Percentiles rank a stretch among this genome's conserved stretches.
phyloP scores from a whole-genome alignment of 2,329 filamentous ascomycete genomes.

The Samsoniella hepiali region DNA sequence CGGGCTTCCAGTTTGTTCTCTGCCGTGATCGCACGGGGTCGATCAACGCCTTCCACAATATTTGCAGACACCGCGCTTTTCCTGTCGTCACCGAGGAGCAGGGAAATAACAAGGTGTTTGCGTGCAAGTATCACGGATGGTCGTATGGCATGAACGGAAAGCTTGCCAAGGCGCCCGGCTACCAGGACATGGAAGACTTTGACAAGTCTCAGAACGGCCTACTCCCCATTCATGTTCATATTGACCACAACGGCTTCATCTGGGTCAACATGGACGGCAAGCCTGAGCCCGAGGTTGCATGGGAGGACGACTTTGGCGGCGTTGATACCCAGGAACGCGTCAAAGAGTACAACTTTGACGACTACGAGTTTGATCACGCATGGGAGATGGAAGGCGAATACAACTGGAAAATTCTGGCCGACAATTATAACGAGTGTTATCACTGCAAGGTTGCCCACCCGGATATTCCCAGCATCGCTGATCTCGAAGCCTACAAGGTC shows the following conservation, averaged over 20 bases:
- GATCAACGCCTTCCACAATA: conserved; percentile 55
- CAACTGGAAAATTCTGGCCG: conserved; percentile 60
- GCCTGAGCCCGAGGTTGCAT: conserved; percentile 45
- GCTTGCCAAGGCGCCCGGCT: conserved; percentile 55
- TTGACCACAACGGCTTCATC: conserved; percentile 48
- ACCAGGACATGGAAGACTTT: conserved; percentile 50
- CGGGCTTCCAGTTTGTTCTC: conserved; percentile 51
- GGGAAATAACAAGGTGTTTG: conserved; percentile 48
- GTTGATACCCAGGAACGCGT: conserved; percentile 46
- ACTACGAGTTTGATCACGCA: conserved; percentile 55
- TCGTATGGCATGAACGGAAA: conserved; percentile 52
- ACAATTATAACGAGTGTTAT: conserved; percentile 67
- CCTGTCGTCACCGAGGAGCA: conserved; percentile 46
- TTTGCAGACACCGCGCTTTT: conserved; percentile 58
- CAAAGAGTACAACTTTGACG: conserved; percentile 44
- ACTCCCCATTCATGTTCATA: conserved; percentile 47
- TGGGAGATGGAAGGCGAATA: conserved; percentile 56
- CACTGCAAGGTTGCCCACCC: conserved; percentile 60
- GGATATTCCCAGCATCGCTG: conserved; percentile 53
- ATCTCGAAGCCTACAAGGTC: conserved; percentile 54
- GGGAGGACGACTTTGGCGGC: conserved; percentile 50
- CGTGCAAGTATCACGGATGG: conserved; percentile 59
- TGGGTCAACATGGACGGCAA: conserved; percentile 54
- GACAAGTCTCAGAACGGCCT: conserved; percentile 50
- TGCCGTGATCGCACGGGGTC: conserved; percentile 43